phyloP scores from a whole-genome alignment of 768 basidiomycete genomes.

The Naganishia kalamii region DNA sequence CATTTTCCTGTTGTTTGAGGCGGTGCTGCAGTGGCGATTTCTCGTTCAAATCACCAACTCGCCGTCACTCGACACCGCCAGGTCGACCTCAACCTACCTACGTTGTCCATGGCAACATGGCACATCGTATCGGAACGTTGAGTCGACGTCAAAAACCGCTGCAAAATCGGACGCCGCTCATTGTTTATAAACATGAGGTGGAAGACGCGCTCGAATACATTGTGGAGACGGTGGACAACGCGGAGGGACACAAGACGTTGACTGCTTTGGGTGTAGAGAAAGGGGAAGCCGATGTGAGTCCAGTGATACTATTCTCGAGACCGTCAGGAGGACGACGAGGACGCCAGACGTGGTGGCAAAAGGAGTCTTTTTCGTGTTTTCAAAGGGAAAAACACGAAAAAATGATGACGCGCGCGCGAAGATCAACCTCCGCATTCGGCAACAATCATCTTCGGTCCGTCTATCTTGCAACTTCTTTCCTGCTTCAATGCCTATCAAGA shows the following conservation, averaged over 20 bases:
- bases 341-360: conserved; percentile 38
- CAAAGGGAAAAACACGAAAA: conserved; percentile 33
- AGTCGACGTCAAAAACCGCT: conserved; percentile 20
- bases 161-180: conserved; percentile 17
- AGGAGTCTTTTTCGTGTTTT: conserved; percentile 39
- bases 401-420: conserved; percentile 14
- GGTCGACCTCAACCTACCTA: conserved; percentile 16
- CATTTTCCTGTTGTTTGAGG: neutral
- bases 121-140: conserved; percentile 18
- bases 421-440: conserved; percentile 26
- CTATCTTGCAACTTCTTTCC: conserved; percentile 11
- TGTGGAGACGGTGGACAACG: conserved; percentile 55
- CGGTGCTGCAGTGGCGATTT: neutral
- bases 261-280: conserved; percentile 81
- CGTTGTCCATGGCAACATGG: conserved; percentile 18
- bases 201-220: conserved; percentile 21
- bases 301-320: conserved; percentile 18
- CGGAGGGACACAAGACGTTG: conserved; percentile 73
- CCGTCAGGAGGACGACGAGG: conserved; percentile 13
- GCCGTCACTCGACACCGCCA: conserved; percentile 8
- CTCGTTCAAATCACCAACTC: neutral
- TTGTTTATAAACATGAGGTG: conserved; percentile 18
- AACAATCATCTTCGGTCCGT: conserved; percentile 17
- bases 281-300: conserved; percentile 86
- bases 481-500: neutral